Evolutionary conservation across 2,329 filamentous ascomycete species (phyloP).

Genomic region (Scedosporium dehoogii): DNA sequence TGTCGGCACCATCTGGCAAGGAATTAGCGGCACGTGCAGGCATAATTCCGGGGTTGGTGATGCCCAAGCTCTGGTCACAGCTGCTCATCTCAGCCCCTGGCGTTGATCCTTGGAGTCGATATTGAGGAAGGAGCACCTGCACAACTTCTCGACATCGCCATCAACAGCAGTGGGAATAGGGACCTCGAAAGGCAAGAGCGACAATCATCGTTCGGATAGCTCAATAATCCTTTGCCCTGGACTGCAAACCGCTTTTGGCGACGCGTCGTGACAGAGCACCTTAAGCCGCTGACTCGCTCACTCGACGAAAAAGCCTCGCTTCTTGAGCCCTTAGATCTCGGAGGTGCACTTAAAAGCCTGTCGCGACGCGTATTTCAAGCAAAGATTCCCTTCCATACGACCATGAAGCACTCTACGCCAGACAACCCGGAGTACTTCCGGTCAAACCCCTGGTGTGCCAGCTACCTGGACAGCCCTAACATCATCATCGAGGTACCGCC

Average conservation of each 20-base stretch:
- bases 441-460: slow-evolving; percentile 25
- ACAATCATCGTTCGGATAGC: too few species aligned
- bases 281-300: too few species aligned
- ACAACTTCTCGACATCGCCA: neutral
- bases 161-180: neutral
- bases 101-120: neutral
- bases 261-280: too few species aligned
- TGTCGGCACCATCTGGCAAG: neutral
- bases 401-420: neutral
- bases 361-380: neutral
- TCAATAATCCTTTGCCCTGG: too few species aligned
- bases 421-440: slow-evolving; percentile 17
- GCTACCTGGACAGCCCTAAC: slow-evolving; percentile 16
- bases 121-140: neutral
- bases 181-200: too few species aligned
- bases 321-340: too few species aligned
- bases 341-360: neutral
- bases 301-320: neutral
- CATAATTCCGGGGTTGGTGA: too few species aligned
- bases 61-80: neutral
- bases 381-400: neutral
- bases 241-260: too few species aligned
- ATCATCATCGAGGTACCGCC: slow-evolving; percentile 22
- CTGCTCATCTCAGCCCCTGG: neutral
- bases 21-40: too few species aligned